Evolutionary conservation across 2,329 filamentous ascomycete species (phyloP), one percentile per base, ranked within the genome.

Genomic region (Venturia oleaginea): DNA sequence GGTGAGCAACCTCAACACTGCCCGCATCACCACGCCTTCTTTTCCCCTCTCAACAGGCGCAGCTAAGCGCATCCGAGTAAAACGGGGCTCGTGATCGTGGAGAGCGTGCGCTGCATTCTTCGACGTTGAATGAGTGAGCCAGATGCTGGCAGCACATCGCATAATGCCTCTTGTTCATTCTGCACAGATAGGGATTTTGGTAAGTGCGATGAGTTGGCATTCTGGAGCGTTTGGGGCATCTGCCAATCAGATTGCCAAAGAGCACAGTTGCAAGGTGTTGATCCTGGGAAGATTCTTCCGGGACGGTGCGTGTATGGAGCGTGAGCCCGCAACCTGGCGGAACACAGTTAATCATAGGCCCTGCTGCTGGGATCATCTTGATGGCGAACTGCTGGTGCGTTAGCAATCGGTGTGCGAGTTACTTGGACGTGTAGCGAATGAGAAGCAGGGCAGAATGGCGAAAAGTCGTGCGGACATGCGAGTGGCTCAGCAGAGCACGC

Each of bases 161-260:
- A 55, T n/a, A n/a, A 19, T 55, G 34, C 1, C 51, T 57, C 34
- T 57, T 22, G 30, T 34, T 57, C 30, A 5, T 19, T 30, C 51
- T 57, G 51, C 51, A 57, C n/a, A 34, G 17, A 19, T 22, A 34
- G 13, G 27, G 51, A 57, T 57, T 57, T 27, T 32, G 51, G 4
- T n/a, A 57, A 34, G 51, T 57, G 51, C 51, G 51, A 57, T 57
- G 51, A 57, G 51, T 34, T 57, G 51, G 27, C 51, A 57, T 19
- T 34, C 17, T 15, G 51, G 22, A n/a, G 51, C 17, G 51, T 34
- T 34, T 34, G 17, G 30, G 30, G 27, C 51, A 15, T 57, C 51
- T 57, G 30, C 51, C 51, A 57, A 57, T 57, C 27, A 57, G 27
- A n/a, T 34, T 10, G 51, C 7, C 51, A 57, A 57, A 57, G 30